Conservation (phyloP, 176 grass and related monocot species). For the Elaeis guineensis region DNA sequence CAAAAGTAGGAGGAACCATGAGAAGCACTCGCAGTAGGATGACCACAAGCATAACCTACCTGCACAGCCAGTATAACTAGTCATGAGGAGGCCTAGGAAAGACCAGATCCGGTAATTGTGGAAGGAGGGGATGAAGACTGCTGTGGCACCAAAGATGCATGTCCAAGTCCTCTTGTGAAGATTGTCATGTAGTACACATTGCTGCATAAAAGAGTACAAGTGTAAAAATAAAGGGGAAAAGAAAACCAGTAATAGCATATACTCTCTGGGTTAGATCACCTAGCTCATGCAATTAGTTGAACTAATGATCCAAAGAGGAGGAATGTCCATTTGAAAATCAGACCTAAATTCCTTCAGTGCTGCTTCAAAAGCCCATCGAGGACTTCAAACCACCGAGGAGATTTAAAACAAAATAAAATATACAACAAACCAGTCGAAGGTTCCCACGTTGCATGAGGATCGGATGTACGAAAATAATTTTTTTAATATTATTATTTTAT, state of each 20-base stretch:
- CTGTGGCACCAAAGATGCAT: conserved; percentile 91
- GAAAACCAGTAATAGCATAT: neutral
- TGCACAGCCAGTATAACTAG: conserved; percentile 64
- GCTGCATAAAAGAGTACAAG: conserved; percentile 19
- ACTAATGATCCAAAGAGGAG: conserved; percentile 97
- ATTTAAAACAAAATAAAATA: conserved; percentile 1
- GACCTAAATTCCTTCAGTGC: conserved; percentile 83
- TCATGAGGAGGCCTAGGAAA: conserved; percentile 90
- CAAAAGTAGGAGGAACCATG: too few relatives aligned
- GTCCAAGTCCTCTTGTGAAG: conserved; percentile 96
- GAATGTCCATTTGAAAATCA: conserved; percentile 97
- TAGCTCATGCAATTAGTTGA: conserved; percentile 91
- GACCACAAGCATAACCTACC: conserved; percentile 14
- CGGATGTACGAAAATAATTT: too few relatives aligned
- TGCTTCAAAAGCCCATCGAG: conserved; percentile 67
- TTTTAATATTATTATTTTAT: too few relatives aligned
- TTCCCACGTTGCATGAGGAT: too few relatives aligned
- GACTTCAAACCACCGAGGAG: conserved; percentile 88
- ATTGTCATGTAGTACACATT: conserved; percentile 72
- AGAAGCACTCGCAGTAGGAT: neutral
- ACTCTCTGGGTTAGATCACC: conserved; percentile 15
- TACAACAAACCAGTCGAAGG: too few relatives aligned
- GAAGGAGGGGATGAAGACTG: conserved; percentile 90
- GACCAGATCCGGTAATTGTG: conserved; percentile 98
- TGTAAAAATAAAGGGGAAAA: neutral